Conservation (phyloP, 768 basidiomycete genomes). For the Boletus subparvulus region DNA sequence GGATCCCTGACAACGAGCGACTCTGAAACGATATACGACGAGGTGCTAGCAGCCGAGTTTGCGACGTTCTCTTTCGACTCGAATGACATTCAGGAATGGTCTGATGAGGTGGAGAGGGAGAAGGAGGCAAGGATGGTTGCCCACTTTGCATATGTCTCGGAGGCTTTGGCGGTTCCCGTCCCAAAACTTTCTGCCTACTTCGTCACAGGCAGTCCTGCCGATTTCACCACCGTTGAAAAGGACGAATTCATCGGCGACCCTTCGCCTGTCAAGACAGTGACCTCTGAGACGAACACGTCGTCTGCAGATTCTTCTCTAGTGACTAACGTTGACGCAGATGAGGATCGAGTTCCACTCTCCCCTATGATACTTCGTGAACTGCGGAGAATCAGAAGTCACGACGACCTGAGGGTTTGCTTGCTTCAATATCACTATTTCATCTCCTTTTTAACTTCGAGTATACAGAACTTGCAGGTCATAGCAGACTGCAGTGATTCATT, state of each 20-base stretch:
- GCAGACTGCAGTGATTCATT: not conserved
- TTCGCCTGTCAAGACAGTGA: constrained; percentile 4
- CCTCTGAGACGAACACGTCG: constrained; percentile 1
- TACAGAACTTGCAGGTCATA: not conserved
- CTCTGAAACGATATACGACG: constrained; percentile 10
- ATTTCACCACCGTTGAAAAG: not conserved
- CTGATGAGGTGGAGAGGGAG: constrained; percentile 11
- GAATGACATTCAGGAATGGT: constrained; percentile 14
- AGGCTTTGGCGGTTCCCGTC: constrained; percentile 10
- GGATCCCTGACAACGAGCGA: not conserved
- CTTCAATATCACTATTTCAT: not conserved
- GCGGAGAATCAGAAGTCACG: constrained; percentile 1
- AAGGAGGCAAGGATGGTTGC: constrained; percentile 12
- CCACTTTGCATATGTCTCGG: constrained; percentile 11
- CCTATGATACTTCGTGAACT: not conserved
- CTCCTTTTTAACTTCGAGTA: not conserved
- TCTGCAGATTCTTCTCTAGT: constrained; percentile 10
- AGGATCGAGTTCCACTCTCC: not conserved
- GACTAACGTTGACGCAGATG: constrained; percentile 3
- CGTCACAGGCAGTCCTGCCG: not conserved
- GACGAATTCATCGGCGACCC: not conserved
- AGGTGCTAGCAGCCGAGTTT: constrained; percentile 9
- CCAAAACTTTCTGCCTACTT: constrained; percentile 7
- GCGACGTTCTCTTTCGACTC: constrained; percentile 9
- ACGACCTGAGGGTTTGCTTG: constrained; percentile 4